phyloP scores from a whole-genome alignment of 257 asterid genomes.

The Plantago elongata region DNA sequence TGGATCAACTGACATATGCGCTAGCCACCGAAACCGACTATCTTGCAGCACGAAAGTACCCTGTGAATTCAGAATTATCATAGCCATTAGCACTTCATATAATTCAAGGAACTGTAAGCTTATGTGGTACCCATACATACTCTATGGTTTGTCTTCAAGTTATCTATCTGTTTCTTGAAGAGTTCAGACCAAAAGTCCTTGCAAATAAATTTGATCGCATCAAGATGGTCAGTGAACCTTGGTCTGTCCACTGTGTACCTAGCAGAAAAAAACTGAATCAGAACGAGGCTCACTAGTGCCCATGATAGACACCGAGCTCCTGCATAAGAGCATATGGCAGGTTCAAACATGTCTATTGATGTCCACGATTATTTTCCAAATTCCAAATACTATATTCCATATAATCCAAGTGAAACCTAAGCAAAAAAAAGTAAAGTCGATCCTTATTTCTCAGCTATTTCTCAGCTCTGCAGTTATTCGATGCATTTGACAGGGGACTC shows the following conservation, averaged over 20 bases:
- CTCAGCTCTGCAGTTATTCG: too few species aligned
- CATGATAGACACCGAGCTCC: too few species aligned
- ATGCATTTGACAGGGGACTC: too few species aligned
- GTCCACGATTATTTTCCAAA: too few species aligned
- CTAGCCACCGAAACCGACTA: conserved; percentile 80
- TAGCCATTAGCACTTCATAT: neutral
- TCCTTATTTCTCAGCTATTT: too few species aligned
- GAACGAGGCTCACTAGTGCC: neutral
- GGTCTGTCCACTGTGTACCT: conserved; percentile 96
- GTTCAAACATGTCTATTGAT: too few species aligned
- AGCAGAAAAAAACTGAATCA: conserved; percentile 12
- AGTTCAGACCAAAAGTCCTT: conserved; percentile 99
- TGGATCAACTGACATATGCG: conserved; percentile 80
- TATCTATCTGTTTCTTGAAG: conserved; percentile 97
- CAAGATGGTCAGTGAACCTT: conserved; percentile 90
- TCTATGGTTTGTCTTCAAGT: conserved; percentile 92
- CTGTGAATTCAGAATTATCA: conserved; percentile 22
- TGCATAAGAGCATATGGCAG: too few species aligned
- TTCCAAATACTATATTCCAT: too few species aligned
- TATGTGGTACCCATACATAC: conserved; percentile 36
- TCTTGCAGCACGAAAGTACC: conserved; percentile 99
- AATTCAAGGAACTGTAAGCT: conserved; percentile 1
- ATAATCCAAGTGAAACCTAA: too few species aligned
- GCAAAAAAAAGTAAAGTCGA: too few species aligned
- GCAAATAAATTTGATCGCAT: conserved; percentile 95